Evolutionary conservation across 2,329 filamentous ascomycete species (phyloP), one percentile per base, ranked within the genome.

Genomic region (Reticulascus tulasneorum): DNA sequence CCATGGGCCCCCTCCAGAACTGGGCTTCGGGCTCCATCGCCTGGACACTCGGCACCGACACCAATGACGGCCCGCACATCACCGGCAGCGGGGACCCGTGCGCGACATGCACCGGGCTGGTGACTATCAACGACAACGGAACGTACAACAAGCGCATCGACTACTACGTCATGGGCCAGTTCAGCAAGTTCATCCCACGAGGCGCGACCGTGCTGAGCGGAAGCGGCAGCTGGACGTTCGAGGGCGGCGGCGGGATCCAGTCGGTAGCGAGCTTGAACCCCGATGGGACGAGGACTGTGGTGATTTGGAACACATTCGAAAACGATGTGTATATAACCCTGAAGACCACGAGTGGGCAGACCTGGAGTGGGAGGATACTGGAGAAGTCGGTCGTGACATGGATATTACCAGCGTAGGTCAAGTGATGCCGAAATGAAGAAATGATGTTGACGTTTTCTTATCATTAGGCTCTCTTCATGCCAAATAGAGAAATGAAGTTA

Each of bases 151-250:
- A 66, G 42, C 64, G 62, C 18, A 59, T 68, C 7, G 69, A 72
- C 42, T 75, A 73, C 53, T 75, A 75, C 50, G 71, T 72, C 62
- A 56, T 75, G 41, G 71, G 67, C 2, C 72, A 76, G 50, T 73
- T 71, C 50, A 65, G 60, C 49, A 62, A 57, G 42, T 73, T 66
- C 49, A 69, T 73, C 38, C 63, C 65, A 15, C 56, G 58, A 23
- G 67, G 67, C 27, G 67, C 66, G 1, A 58, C 54, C 5, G 59
- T 71, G 13, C 51, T 72, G 6, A 51, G 44, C 39, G 66, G 65
- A 9, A 61, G 52, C 0, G 68, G 69, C 3, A 70, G 67, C 45
- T 66, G 64, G 37, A 61, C 61, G 19, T 70, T 65, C 40, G 48
- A 47, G 7, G 55, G 58, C 35, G 59, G 59, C 38, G 47, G 53